These are phyloP conservation scores for Sungouiella thailandica DNA, from an alignment of 805 yeast species.

Conservation along the genomic window DNA sequence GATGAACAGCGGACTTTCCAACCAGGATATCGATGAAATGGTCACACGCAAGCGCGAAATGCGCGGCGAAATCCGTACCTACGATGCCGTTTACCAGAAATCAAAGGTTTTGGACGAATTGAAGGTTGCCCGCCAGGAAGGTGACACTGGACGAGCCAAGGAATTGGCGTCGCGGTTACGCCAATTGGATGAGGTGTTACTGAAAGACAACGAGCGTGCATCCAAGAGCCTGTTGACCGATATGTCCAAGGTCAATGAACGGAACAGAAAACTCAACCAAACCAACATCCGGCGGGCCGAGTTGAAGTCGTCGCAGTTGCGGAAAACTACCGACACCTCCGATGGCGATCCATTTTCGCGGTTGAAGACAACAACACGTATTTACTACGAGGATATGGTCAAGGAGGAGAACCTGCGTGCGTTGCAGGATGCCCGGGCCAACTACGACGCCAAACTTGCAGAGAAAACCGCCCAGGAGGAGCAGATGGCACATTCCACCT, in stretches of 20 bases:
- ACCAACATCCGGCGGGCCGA: constrained; percentile 78
- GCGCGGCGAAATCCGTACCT: constrained; percentile 39
- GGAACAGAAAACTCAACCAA: constrained; percentile 80
- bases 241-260: constrained; percentile 70
- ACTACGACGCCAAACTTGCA: constrained; percentile 33
- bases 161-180: constrained; percentile 32
- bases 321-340: constrained; percentile 39
- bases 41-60: constrained; percentile 66
- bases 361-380: constrained; percentile 79
- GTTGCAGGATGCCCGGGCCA: constrained; percentile 46
- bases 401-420: constrained; percentile 58
- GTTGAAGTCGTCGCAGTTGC: constrained; percentile 51
- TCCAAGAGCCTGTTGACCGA: constrained; percentile 37
- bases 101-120: constrained; percentile 68
- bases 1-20: constrained; percentile 61
- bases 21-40: constrained; percentile 72
- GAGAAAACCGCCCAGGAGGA: constrained; percentile 43
- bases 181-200: constrained; percentile 44
- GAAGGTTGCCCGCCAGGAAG: constrained; percentile 64
- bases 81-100: constrained; percentile 70
- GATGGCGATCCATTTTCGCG: constrained; percentile 83
- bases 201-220: constrained; percentile 25
- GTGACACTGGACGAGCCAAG: constrained; percentile 30
- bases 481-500: constrained; percentile 45
- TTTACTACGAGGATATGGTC: constrained; percentile 62